Percentiles rank a stretch among this genome's conserved stretches.
These are phyloP conservation scores for Anacardium occidentale DNA, from an alignment of 345 rosid genomes.

Conservation along the genomic window DNA sequence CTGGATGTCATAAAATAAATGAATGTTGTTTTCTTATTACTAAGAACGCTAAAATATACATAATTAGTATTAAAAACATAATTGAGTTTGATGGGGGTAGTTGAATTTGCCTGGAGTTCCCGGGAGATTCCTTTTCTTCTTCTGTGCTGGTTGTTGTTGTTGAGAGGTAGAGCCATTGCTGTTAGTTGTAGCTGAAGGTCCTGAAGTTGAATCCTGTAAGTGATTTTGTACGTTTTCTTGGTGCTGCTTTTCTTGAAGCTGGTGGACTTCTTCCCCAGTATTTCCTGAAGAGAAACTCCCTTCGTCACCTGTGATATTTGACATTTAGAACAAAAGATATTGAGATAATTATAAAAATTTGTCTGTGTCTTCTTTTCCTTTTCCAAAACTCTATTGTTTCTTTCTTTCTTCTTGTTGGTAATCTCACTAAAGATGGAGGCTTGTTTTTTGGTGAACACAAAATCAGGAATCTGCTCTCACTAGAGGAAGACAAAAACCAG, in stretches of 20 bases:
- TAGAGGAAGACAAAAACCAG: conserved; percentile 41
- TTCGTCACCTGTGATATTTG: conserved; percentile 60
- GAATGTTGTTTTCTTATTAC: neutral
- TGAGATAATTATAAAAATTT: neutral
- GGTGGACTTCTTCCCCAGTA: conserved; percentile 51
- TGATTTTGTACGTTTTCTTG: conserved; percentile 24
- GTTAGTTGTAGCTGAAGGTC: conserved; percentile 26
- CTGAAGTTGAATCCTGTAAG: conserved; percentile 19
- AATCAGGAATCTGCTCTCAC: conserved; percentile 32
- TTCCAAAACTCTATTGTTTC: conserved; percentile 17
- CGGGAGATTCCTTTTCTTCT: conserved; percentile 72
- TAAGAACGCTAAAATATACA: neutral
- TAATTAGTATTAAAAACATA: neutral
- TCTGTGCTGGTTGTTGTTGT: conserved; percentile 35
- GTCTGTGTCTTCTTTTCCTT: conserved; percentile 4
- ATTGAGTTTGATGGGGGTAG: conserved; percentile 13
- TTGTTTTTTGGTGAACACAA: conserved; percentile 34
- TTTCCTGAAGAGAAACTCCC: conserved; percentile 72
- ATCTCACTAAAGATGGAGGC: conserved; percentile 12
- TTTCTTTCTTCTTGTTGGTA: conserved; percentile 22
- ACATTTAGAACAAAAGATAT: conserved; percentile 34
- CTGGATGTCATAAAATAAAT: neutral
- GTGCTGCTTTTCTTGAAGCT: conserved; percentile 30
- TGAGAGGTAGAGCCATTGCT: conserved; percentile 36
- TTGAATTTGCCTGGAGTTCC: conserved; percentile 68